These are phyloP conservation scores for Erythrobasidium yunnanense DNA, from an alignment of 768 basidiomycete species.

Conservation along the genomic window DNA sequence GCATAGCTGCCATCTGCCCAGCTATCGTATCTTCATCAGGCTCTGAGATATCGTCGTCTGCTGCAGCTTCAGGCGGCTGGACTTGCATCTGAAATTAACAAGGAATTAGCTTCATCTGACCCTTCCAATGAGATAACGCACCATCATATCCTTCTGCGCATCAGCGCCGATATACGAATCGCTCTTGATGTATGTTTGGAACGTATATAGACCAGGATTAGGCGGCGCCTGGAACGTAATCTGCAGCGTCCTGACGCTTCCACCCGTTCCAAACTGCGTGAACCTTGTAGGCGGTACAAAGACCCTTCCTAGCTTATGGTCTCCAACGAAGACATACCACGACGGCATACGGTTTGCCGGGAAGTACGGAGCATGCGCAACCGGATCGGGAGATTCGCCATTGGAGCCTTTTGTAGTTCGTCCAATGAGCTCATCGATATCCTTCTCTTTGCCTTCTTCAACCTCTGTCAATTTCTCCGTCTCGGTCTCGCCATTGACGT, in stretches of 20 bases:
- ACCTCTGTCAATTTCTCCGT: constrained; percentile 39
- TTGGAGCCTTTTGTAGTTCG: constrained; percentile 50
- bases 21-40: constrained; percentile 93
- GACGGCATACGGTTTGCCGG: constrained; percentile 72
- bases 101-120: too few relatives aligned
- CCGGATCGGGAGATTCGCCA: constrained; percentile 38
- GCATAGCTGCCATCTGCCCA: constrained; percentile 96
- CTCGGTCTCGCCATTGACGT: constrained; percentile 35
- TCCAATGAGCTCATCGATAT: constrained; percentile 60
- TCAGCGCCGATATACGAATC: constrained; percentile 85
- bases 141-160: constrained; percentile 57
- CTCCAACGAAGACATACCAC: constrained; percentile 57
- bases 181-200: constrained; percentile 73
- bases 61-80: constrained; percentile 58
- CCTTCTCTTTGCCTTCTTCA: constrained; percentile 49
- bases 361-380: constrained; percentile 87
- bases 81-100: constrained; percentile 65
- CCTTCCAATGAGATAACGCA: constrained; percentile 41
- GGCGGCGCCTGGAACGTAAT: constrained; percentile 91
- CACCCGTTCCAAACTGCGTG: constrained; percentile 44
- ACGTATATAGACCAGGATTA: constrained; percentile 68
- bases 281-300: constrained; percentile 44
- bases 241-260: constrained; percentile 71
- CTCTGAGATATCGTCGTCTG: constrained; percentile 91
- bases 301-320: constrained; percentile 38